Conservation (phyloP, 345 rosid species). For the Microcos paniculata region DNA sequence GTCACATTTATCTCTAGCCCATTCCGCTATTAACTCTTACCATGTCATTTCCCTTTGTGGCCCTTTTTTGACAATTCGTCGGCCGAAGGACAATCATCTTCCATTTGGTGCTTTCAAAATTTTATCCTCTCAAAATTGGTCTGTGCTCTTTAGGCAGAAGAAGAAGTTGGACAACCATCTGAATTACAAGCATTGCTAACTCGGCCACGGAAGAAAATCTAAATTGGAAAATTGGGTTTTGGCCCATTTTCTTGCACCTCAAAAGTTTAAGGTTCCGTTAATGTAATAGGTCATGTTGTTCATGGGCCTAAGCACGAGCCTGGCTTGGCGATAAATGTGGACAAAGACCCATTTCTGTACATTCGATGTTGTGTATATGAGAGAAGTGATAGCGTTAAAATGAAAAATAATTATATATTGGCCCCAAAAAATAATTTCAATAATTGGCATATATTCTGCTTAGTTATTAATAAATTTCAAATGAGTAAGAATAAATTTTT, state of each 20-base stretch:
- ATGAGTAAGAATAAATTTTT: too few species aligned
- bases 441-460: too few species aligned
- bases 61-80: background rate
- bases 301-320: background rate
- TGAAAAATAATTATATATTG: too few species aligned
- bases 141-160: too few species aligned
- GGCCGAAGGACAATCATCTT: background rate
- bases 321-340: background rate
- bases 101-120: background rate
- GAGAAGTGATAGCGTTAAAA: too few species aligned
- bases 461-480: too few species aligned
- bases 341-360: background rate
- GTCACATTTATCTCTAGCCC: conserved; percentile 8
- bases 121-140: too few species aligned
- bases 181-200: too few species aligned
- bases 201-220: background rate
- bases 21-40: background rate
- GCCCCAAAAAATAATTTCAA: too few species aligned
- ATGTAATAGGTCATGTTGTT: background rate
- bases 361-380: too few species aligned
- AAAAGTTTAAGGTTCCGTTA: background rate
- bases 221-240: background rate
- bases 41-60: background rate
- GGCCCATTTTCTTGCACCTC: background rate
- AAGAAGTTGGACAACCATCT: too few species aligned